Base-by-base conservation (phyloP, 352 stramenopile species). In the Globisporangium camurandrum region DNA sequence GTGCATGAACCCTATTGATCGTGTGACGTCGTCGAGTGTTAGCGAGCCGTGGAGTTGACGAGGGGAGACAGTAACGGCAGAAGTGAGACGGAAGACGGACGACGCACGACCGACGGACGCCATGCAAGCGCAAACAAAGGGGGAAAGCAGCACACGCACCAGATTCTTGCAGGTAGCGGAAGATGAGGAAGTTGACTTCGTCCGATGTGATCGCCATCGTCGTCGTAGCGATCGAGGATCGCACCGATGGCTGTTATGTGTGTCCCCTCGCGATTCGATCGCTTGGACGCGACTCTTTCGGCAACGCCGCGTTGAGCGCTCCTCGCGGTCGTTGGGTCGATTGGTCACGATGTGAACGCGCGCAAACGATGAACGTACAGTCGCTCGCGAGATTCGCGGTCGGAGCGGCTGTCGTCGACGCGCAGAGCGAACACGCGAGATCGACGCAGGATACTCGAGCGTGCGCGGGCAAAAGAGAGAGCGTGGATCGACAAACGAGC, bases 101-200 rank as follows among this genome's bases (percentile, higher is more conserved):
- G n/a, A n/a, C n/a, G n/a, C n/a, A n/a, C n/a, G n/a, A n/a, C n/a
- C n/a, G n/a, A n/a, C n/a, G n/a, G n/a, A n/a, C n/a, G n/a, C n/a
- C n/a, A 10, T 33, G n/a, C 31, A 33, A 20, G 17, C 12, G 9
- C 4, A 5, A 31, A 17, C 17, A 26, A 31, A 20, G 31, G 14
- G 2, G 45, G 22, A 20, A n/a, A n/a, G n/a, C n/a, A n/a, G n/a
- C n/a, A n/a, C n/a, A 72, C 75, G 64, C 56, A 92, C 85, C 85
- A 22, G 87, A 97, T 68, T 98, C 94, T 56, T 98, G 90, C 43
- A 98, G 80, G 65, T 98, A 99, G 53, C 96, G 79, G 68, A 98
- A 98, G 23, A 99, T 84, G 36, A 99, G 78, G 71, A 97, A 98
- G 68, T 99, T 99, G 27, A 99, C 75, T 74, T 99, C 96, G 60